phyloP scores from a whole-genome alignment of 2,329 filamentous ascomycete genomes.

The Fusarium sp. region DNA sequence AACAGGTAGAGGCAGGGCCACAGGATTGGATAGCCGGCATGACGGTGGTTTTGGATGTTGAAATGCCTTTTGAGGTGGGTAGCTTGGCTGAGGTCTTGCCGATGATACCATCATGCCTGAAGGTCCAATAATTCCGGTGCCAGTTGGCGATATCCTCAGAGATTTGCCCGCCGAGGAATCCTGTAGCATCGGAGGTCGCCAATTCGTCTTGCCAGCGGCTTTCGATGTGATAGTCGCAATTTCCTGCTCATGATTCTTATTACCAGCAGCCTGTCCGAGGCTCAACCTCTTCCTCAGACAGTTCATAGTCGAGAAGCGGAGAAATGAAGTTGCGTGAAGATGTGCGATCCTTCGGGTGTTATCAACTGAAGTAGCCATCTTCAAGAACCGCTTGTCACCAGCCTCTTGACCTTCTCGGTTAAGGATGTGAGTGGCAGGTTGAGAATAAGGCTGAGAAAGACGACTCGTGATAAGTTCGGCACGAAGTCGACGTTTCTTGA shows the following conservation, averaged over 20 bases:
- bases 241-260: conserved; percentile 42
- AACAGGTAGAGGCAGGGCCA: conserved; percentile 41
- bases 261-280: conserved; percentile 40
- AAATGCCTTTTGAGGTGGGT: conserved; percentile 7
- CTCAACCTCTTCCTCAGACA: conserved; percentile 59
- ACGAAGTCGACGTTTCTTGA: conserved; percentile 74
- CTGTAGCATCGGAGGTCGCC: conserved; percentile 35
- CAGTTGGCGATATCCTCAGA: conserved; percentile 14
- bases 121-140: conserved; percentile 14
- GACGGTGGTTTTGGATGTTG: conserved; percentile 31
- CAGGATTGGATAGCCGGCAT: conserved; percentile 42
- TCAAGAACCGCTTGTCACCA: conserved; percentile 58
- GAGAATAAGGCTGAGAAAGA: conserved; percentile 73
- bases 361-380: conserved; percentile 55
- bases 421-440: conserved; percentile 74
- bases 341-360: conserved; percentile 50
- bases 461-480: conserved; percentile 72
- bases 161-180: conserved; percentile 33
- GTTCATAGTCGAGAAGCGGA: conserved; percentile 73
- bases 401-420: conserved; percentile 61
- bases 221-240: conserved; percentile 31
- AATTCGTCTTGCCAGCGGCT: conserved; percentile 29
- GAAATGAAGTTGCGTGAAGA: conserved; percentile 60
- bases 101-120: conserved; percentile 1
- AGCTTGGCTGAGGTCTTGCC: conserved; percentile 2